A percentile compares a stretch with the other conserved stretches of the same genome.
phyloP scores from a whole-genome alignment of 306 rosid genomes.

The Prunus campanulata region DNA sequence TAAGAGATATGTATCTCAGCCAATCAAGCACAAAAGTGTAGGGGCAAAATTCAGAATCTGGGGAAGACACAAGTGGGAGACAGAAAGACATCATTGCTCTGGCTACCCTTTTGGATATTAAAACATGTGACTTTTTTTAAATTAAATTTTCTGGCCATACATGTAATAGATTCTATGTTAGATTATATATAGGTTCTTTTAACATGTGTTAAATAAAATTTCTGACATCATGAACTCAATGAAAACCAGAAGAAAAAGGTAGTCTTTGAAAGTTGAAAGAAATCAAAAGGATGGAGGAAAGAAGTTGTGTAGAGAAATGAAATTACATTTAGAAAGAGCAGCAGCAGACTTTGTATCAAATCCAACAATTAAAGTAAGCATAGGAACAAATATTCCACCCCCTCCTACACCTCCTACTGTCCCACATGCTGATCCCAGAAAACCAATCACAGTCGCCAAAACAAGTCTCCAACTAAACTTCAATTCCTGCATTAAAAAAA shows the following conservation, averaged over 20 bases:
- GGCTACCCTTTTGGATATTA: background rate
- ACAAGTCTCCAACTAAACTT: constrained; percentile 60
- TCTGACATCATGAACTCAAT: background rate
- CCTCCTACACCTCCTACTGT: constrained; percentile 98
- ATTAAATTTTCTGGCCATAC: background rate
- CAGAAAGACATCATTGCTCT: background rate
- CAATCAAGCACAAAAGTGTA: background rate
- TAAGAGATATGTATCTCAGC: background rate
- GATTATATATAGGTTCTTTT: background rate
- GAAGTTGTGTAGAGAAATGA: background rate
- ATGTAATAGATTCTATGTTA: background rate
- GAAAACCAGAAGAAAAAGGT: background rate
- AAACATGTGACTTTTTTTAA: background rate
- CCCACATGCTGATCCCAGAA: constrained; percentile 88
- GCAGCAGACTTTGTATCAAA: constrained; percentile 94
- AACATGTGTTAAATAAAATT: background rate
- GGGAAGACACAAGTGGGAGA: background rate
- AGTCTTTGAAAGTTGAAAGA: background rate
- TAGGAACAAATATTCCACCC: constrained; percentile 95
- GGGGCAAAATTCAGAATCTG: background rate
- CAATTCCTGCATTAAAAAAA: constrained; percentile 50
- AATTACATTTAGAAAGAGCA: constrained; percentile 86
- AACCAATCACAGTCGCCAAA: constrained; percentile 74
- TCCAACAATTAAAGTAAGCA: constrained; percentile 83
- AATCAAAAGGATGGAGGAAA: background rate